phyloP scores from a whole-genome alignment of 192 early-diverging fungal genomes.

The Martensiomyces pterosporus region DNA sequence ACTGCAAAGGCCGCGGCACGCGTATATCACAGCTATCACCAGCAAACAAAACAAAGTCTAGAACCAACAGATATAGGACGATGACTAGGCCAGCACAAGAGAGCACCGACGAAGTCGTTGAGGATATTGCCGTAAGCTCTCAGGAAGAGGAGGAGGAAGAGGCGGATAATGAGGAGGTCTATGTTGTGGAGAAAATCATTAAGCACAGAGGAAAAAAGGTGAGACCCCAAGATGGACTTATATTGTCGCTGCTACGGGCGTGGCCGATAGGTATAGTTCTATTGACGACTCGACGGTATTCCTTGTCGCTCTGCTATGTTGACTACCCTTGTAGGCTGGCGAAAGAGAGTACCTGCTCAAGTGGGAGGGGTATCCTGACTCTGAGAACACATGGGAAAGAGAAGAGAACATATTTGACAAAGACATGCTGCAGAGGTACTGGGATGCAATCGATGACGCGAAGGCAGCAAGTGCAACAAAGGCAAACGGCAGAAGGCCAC shows the following conservation, averaged over 20 bases:
- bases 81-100: no score
- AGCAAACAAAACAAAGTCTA: no score
- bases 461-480: slow-evolving; percentile 2
- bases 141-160: no score
- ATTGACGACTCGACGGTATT: background rate
- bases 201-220: slow-evolving; percentile 7
- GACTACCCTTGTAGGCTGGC: slow-evolving; percentile 3
- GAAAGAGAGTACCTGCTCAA: slow-evolving; percentile 46
- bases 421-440: slow-evolving; percentile 32
- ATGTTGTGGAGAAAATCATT: slow-evolving; percentile 21
- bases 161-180: slow-evolving; percentile 16
- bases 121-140: no score
- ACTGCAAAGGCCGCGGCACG: no score
- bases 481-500: slow-evolving; percentile 5
- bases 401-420: slow-evolving; percentile 51
- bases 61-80: no score
- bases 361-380: slow-evolving; percentile 51
- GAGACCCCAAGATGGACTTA: background rate
- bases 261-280: no score
- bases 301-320: background rate
- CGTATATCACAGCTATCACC: no score
- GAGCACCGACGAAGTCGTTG: no score
- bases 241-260: no score
- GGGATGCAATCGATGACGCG: slow-evolving; percentile 9
- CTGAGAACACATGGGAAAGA: slow-evolving; percentile 56